Evolutionary conservation across 352 stramenopile genomes (phyloP).

Genomic region (Plasmopara muralis): DNA sequence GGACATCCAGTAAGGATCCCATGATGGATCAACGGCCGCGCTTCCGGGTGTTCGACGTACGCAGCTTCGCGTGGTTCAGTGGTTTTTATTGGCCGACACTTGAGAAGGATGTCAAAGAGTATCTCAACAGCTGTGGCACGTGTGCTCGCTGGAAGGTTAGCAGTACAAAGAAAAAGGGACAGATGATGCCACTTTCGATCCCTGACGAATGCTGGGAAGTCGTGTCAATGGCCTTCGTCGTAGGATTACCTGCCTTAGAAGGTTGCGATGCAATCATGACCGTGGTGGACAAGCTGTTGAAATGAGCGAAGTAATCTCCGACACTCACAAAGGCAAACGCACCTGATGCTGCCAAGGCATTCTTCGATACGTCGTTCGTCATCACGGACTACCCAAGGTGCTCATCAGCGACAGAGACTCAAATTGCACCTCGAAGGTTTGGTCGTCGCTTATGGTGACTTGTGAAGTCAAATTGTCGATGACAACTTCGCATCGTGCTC

Average conservation of each 20-base stretch:
- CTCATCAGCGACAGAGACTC: conserved; percentile 13
- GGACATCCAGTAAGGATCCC: conserved; percentile 1
- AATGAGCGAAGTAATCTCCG: conserved; percentile 11
- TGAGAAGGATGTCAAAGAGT: conserved; percentile 5
- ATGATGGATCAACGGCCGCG: conserved; percentile 9
- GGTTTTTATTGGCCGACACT: conserved; percentile 2
- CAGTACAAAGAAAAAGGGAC: conserved; percentile 10
- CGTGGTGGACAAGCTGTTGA: conserved; percentile 21
- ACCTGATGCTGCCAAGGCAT: conserved; percentile 6
- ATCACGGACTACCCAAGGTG: conserved; percentile 8
- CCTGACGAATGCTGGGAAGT: conserved; percentile 18
- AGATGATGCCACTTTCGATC: conserved; percentile 14
- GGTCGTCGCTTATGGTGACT: neutral
- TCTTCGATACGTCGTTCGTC: conserved; percentile 6
- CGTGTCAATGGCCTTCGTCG: conserved; percentile 26
- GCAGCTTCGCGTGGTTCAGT: conserved; percentile 1
- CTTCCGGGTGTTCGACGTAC: conserved; percentile 6
- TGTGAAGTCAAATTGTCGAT: neutral
- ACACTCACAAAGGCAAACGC: conserved; percentile 8
- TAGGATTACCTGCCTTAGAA: conserved; percentile 1
- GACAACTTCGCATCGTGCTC: neutral
- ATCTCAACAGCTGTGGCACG: conserved; percentile 19
- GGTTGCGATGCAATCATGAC: conserved; percentile 8
- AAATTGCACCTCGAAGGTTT: conserved; percentile 15
- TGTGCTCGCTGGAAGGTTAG: conserved; percentile 20